Conservation (phyloP, 768 basidiomycete genomes). For the Holtermanniella nyarrowii region DNA sequence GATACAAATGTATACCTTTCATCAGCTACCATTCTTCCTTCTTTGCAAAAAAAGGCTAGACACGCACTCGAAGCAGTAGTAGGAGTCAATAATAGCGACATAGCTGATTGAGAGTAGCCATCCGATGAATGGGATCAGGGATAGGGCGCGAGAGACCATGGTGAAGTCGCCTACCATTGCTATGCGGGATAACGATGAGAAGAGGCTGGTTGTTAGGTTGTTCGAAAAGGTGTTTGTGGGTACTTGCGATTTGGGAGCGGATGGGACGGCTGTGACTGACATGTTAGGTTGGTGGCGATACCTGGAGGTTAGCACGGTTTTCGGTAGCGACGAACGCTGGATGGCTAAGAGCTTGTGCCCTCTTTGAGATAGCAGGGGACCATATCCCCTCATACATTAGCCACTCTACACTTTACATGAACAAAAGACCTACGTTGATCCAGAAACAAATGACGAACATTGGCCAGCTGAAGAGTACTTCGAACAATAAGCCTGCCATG, state of each 20-base stretch:
- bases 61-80: conserved; percentile 38
- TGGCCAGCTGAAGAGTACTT: conserved; percentile 34
- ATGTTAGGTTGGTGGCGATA: conserved; percentile 25
- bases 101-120: conserved; percentile 21
- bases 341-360: conserved; percentile 31
- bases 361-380: conserved; percentile 31
- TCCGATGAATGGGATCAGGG: conserved; percentile 26
- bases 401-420: background rate
- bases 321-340: conserved; percentile 16
- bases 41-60: background rate
- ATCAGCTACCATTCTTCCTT: background rate
- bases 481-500: conserved; percentile 35
- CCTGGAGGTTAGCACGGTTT: conserved; percentile 1
- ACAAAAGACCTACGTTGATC: conserved; percentile 28
- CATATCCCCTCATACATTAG: conserved; percentile 18
- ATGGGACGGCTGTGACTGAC: conserved; percentile 1
- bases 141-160: conserved; percentile 29
- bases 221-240: conserved; percentile 3
- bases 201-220: conserved; percentile 8
- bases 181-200: conserved; percentile 17
- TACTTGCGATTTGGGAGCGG: background rate
- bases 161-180: conserved; percentile 37
- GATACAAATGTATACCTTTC: conserved; percentile 21
- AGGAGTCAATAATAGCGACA: conserved; percentile 35
- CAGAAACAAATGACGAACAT: conserved; percentile 37